Evolutionary conservation across 805 yeast genomes (phyloP).

Genomic region (Kodamaea hsintzibuensis): DNA sequence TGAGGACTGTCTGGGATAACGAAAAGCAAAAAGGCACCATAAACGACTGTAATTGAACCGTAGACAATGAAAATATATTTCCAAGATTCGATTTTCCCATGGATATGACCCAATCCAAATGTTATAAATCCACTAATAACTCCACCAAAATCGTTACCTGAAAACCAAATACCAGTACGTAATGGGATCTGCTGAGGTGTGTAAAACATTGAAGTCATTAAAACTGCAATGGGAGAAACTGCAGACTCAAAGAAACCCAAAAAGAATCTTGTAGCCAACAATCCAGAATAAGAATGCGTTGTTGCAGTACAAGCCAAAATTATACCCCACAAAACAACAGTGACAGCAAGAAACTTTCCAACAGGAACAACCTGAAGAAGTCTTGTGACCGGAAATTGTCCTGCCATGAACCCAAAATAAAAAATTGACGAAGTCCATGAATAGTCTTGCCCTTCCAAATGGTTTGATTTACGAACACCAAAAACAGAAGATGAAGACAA

Average conservation of each 20-base stretch:
- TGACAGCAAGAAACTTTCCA: slow-evolving; percentile 48
- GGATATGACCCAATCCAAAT: slow-evolving; percentile 41
- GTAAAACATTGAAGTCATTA: slow-evolving; percentile 37
- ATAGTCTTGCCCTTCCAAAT: slow-evolving; percentile 45
- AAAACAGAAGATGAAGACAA: slow-evolving; percentile 53
- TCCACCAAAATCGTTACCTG: slow-evolving; percentile 37
- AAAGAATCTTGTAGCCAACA: slow-evolving; percentile 38
- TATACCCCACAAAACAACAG: slow-evolving; percentile 63
- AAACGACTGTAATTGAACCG: slow-evolving; percentile 56
- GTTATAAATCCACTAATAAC: slow-evolving; percentile 53
- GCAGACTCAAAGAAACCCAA: slow-evolving; percentile 41
- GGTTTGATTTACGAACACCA: slow-evolving; percentile 47
- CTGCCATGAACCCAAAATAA: slow-evolving; percentile 59
- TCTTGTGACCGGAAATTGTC: slow-evolving; percentile 50
- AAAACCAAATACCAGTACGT: slow-evolving; percentile 37
- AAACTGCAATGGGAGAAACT: slow-evolving; percentile 42
- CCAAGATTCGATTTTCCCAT: slow-evolving; percentile 50
- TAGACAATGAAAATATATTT: slow-evolving; percentile 56
- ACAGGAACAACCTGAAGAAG: slow-evolving; percentile 58
- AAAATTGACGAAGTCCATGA: slow-evolving; percentile 46
- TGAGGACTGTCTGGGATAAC: slow-evolving; percentile 59
- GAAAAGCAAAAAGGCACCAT: slow-evolving; percentile 48
- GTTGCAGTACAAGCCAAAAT: slow-evolving; percentile 52
- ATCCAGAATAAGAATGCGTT: slow-evolving; percentile 44
- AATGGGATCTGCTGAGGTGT: slow-evolving; percentile 35